Conservation (phyloP, 306 rosid species). For the Cicer pinnatifidum region DNA sequence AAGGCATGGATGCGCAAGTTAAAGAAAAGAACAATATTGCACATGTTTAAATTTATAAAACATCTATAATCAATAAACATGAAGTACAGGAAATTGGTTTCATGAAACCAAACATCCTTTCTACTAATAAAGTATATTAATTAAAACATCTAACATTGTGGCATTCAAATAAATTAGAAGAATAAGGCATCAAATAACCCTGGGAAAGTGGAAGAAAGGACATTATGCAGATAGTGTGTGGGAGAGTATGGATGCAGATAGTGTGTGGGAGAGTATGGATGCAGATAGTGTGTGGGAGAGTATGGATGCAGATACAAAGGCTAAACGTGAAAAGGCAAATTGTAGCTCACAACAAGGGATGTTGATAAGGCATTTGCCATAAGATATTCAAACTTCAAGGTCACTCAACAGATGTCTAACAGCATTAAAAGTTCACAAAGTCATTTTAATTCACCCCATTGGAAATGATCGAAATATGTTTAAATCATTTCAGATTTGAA, state of each 20-base stretch:
- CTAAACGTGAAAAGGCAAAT: slow-evolving; percentile 24
- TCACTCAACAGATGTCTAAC: not conserved
- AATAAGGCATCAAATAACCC: slow-evolving; percentile 5
- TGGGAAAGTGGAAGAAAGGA: slow-evolving; percentile 21
- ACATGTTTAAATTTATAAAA: not conserved
- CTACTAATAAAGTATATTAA: not conserved
- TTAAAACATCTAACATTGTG: not conserved
- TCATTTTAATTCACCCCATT: slow-evolving; percentile 10
- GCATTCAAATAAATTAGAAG: slow-evolving; percentile 19
- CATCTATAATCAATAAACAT: not conserved
- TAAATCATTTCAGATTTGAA: slow-evolving; percentile 11
- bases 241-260: not conserved
- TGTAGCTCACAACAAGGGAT: not conserved
- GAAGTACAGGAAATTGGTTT: slow-evolving; percentile 53
- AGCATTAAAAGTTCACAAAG: not conserved
- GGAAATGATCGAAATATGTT: slow-evolving; percentile 17
- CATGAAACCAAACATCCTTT: slow-evolving; percentile 12
- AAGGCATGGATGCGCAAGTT: slow-evolving; percentile 12
- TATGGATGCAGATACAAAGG: slow-evolving; percentile 6
- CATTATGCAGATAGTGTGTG: slow-evolving; percentile 18
- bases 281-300: slow-evolving; percentile 18
- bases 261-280: not conserved
- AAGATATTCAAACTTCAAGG: slow-evolving; percentile 19
- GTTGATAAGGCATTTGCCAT: slow-evolving; percentile 5
- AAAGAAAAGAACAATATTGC: not conserved